Base-by-base conservation (phyloP, 345 rosid genomes). In the Mangifera indica region DNA sequence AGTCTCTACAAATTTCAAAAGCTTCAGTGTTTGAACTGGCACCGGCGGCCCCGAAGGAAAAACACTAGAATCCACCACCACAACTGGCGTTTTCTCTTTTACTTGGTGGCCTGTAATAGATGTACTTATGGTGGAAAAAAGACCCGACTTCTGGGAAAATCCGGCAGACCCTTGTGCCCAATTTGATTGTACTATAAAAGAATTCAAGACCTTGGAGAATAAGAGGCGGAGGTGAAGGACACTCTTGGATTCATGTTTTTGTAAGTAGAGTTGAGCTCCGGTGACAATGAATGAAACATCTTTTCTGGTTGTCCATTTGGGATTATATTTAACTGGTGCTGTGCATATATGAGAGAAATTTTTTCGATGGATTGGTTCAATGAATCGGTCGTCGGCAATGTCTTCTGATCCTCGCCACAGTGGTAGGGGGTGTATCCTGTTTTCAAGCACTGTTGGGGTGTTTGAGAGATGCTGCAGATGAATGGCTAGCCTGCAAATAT, bases 11-110 rank as follows among this genome's bases (percentile, higher is more conserved):
- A 83, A 89, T 73, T 86, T 95, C 63, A 86, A 70, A 20, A 95
- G 80, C 91, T 89, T 95, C 29, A 79, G 88, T 11, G 82, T 74
- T 57, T 86, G 93, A 12, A 81, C 86, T 3, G 97, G 89, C 32
- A 86, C 85, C 1, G 98, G 98, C 11, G 99, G 99, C 59, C 96
- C 99, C 2, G 87, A 73, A 0, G 98, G 98, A 64, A 72, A 92
- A 24, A 90, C 96, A 59, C 96, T 76, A 0, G 99, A 95, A 74
- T 95, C 97, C 82, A 91, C 79, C 21, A 85, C 80, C 42, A 80
- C 75, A 25, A 66, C 74, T 10, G 71, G 76, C 32, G 79, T 69
- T 60, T 80, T 79, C 66, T 84, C 89, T 25, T 78, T 87, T 1
- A 61, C 78, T 46, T 67, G 79, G 54, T 81, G 85, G 34, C 83